Evolutionary conservation across 2,329 filamentous ascomycete species (phyloP).

Genomic region (Daldinia sp.): DNA sequence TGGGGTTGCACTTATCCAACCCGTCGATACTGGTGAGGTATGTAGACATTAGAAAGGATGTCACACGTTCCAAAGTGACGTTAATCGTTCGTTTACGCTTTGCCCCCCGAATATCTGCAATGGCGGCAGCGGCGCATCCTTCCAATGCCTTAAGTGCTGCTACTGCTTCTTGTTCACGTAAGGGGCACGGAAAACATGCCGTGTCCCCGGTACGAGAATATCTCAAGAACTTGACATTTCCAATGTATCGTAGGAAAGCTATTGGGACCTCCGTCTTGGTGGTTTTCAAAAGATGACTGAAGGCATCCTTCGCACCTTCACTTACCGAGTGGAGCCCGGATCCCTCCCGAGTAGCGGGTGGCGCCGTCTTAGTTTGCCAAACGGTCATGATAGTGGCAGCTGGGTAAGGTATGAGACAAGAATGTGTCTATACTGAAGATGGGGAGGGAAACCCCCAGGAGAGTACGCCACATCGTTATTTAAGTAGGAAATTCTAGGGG

Average conservation of each 20-base stretch:
- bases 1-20: slow-evolving; percentile 60
- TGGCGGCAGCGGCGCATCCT: slow-evolving; percentile 68
- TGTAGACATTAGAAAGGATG: slow-evolving; percentile 68
- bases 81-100: slow-evolving; percentile 56
- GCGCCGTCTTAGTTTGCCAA: slow-evolving; percentile 21
- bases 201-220: slow-evolving; percentile 48
- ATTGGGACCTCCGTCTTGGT: slow-evolving; percentile 51
- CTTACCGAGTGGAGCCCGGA: slow-evolving; percentile 50
- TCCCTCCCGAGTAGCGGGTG: slow-evolving; percentile 17
- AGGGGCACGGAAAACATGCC: slow-evolving; percentile 56
- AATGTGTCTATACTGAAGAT: slow-evolving; percentile 17
- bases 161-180: slow-evolving; percentile 57
- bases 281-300: slow-evolving; percentile 47
- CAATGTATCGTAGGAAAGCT: slow-evolving; percentile 48
- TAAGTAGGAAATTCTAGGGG: slow-evolving; percentile 31
- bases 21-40: slow-evolving; percentile 68
- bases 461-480: slow-evolving; percentile 37
- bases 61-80: slow-evolving; percentile 66
- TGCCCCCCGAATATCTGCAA: slow-evolving; percentile 68
- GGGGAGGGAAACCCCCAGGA: slow-evolving; percentile 19
- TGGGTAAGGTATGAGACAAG: slow-evolving; percentile 24
- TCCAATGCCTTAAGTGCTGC: slow-evolving; percentile 69
- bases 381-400: slow-evolving; percentile 36
- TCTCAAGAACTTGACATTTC: slow-evolving; percentile 51
- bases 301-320: slow-evolving; percentile 49